Evolutionary conservation across 2,329 filamentous ascomycete genomes (phyloP).

Genomic region (Neopestalotiopsis sp.): DNA sequence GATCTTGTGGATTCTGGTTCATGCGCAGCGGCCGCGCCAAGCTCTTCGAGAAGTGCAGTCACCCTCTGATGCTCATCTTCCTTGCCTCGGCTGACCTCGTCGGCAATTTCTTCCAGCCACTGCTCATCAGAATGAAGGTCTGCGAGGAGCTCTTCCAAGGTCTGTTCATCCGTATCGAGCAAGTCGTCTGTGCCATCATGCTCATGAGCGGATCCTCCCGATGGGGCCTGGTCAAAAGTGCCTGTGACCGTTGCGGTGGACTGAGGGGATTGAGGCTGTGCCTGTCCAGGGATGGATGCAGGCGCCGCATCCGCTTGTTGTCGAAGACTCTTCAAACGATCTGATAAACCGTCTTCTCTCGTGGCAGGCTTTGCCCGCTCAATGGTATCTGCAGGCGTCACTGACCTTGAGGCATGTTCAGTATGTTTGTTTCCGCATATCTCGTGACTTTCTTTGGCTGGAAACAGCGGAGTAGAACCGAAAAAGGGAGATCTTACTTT

Average conservation of each 20-base stretch:
- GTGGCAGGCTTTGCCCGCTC: constrained; percentile 48
- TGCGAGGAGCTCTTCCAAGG: constrained; percentile 56
- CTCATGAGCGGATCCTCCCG: constrained; percentile 11
- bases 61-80: constrained; percentile 38
- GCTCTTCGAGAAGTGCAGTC: constrained; percentile 36
- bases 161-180: constrained; percentile 55
- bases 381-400: constrained; percentile 39
- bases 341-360: constrained; percentile 56
- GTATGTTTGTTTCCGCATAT: constrained; percentile 21
- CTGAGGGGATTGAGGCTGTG: constrained; percentile 15
- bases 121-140: constrained; percentile 42
- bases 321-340: constrained; percentile 57
- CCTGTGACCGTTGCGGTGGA: constrained; percentile 7
- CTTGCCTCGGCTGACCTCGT: constrained; percentile 26
- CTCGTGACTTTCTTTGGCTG: not conserved
- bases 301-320: constrained; percentile 36
- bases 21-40: constrained; percentile 29
- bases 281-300: not conserved
- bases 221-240: constrained; percentile 12
- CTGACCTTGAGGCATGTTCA: constrained; percentile 31
- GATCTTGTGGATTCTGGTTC: constrained; percentile 8
- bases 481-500: constrained; percentile 42
- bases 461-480: constrained; percentile 14
- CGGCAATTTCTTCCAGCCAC: constrained; percentile 36
- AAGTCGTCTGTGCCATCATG: constrained; percentile 42